Evolutionary conservation across 495 filamentous ascomycete species (phyloP), one percentile per base, ranked within the genome.

Genomic region (Apodospora peruviana): DNA sequence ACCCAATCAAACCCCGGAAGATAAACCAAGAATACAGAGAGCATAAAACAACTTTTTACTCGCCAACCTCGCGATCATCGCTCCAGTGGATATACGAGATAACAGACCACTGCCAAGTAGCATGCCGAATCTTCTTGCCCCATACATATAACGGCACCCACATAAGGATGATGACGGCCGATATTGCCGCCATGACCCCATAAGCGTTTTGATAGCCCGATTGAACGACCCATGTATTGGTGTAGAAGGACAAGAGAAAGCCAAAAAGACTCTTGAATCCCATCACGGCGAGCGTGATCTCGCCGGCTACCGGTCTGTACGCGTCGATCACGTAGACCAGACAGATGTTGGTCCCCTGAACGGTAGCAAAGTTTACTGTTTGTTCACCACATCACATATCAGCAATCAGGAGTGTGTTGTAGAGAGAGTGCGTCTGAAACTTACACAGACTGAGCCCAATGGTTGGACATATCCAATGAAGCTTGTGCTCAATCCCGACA

Each of bases 221-320:
- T 46, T 68, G 44, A n/a, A 65, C 60, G n/a, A 77, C 71, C 78
- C 77, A 80, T 0, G 73, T 74, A 45, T 80, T 82, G 10, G 76
- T 80, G 58, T 80, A 81, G 43, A 81, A 81, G 2, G 75, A 77
- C 20, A 82, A 64, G 9, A 80, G 65, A 53, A 81, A 81, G n/a
- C 76, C 77, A 55, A 80, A 80, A 10, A 74, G 59, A 20, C 71
- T 66, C 59, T 82, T 80, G 58, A 79, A 80, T 2, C 70, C 74
- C 20, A 79, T 67, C 3, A 74, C 68, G 2, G 73, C 63, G 2
- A 80, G 65, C 5, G 72, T 74, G 20, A 78, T 60, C 44, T 78
- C 74, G 12, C 78, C 78, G 8, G 73, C 75, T 7, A 77, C 66
- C 1, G 78, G 77, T 7, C 77, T 71, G 56, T 81, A 80, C 12